Base-by-base conservation (phyloP, 2,329 filamentous ascomycete species). In the Cladosporium sp. region DNA sequence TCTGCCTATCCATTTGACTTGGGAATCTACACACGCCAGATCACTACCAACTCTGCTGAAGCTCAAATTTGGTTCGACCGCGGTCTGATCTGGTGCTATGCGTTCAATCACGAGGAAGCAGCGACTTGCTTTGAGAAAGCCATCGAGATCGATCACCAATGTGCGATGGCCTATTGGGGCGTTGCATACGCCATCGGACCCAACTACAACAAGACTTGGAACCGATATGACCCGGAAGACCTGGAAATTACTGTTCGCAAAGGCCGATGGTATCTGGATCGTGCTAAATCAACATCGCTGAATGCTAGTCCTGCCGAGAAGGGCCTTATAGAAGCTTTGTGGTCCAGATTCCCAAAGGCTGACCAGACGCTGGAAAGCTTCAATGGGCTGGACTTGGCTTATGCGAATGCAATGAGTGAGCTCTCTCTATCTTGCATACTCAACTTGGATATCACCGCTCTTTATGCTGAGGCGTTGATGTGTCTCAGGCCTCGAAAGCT, bases 131-230 rank as follows among this genome's bases (percentile, higher is more conserved):
- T 45, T 11, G 75, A 84, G 64, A 74, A 76, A 7, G 85, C 84
- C 15, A 79, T 84, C 34, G 69, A 71, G 1, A 68, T 75, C 50
- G 87, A 90, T 61, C 61, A 73, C 0, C 62, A 69, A 1, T 88
- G 84, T 59, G 79, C 81, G 25, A 84, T 89, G 77, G 86, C 84
- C 3, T 82, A 87, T 66, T 90, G 87, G 87, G 87, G 87, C 0
- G 73, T 88, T 5, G 85, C 89, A 0, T 91, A 88, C 68, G 78
- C 86, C 1, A 74, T 89, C 0, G 89, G 89, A 0, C 89, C 89
- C 3, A 92, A 93, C 67, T 87, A 89, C 72, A 90, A 92, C 75
- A 90, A 92, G 67, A 85, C 88, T 0, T 92, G 89, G 89, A 81
- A 84, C 25, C 78, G 84, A 22, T 90, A 92, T 63, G 87, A 88